Conservation (phyloP, 2,329 filamentous ascomycete species). For the Arthrobotrys musiformis region DNA sequence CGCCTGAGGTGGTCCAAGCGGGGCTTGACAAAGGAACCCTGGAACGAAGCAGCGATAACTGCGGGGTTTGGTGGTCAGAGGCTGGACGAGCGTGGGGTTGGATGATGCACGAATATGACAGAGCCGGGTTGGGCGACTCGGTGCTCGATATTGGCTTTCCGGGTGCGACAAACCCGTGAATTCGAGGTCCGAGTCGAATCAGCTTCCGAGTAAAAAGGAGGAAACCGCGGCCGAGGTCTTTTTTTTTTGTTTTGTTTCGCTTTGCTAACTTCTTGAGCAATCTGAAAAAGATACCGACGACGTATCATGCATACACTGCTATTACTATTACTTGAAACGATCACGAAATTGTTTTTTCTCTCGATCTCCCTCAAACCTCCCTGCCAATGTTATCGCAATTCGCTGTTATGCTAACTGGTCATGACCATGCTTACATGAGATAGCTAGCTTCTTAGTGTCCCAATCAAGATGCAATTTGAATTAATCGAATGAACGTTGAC, state of each 20-base stretch:
- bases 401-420: not conserved
- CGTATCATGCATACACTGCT: not conserved
- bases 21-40: slow-evolving; percentile 68
- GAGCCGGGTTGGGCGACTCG: slow-evolving; percentile 28
- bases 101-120: slow-evolving; percentile 61
- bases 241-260: too few species aligned
- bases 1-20: slow-evolving; percentile 68
- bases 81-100: slow-evolving; percentile 67
- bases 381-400: not conserved
- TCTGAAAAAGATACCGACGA: not conserved
- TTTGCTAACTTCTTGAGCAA: too few species aligned
- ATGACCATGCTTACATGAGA: not conserved
- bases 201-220: not conserved
- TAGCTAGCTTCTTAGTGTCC: not conserved
- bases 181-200: too few species aligned
- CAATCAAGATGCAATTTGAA: slow-evolving; percentile 9
- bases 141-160: slow-evolving; percentile 48
- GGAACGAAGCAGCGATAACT: slow-evolving; percentile 67
- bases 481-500: too few species aligned
- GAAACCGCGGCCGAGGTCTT: too few species aligned
- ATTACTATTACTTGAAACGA: slow-evolving; percentile 39
- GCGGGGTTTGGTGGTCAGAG: slow-evolving; percentile 67
- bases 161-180: slow-evolving; percentile 49
- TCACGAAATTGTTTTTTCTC: slow-evolving; percentile 17
- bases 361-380: too few species aligned